Conservation (phyloP, 1,284 basidiomycete genomes). For the Dichomitus squalens region DNA sequence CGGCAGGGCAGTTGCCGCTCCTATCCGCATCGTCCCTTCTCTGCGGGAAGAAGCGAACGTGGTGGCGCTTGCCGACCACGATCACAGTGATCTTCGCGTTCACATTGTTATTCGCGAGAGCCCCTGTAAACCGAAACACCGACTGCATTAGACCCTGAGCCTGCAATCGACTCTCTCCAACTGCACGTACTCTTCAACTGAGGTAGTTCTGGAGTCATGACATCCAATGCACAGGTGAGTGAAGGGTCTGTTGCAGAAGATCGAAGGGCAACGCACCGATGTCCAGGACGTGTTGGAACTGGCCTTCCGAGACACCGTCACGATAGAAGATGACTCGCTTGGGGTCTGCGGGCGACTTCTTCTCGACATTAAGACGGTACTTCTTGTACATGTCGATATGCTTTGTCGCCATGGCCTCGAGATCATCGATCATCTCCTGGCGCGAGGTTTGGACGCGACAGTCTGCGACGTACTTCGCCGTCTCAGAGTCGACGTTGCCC, state of each 20-base stretch:
- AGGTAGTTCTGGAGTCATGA: conserved; percentile 49
- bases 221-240: background rate
- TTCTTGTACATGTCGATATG: conserved; percentile 55
- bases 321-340: conserved; percentile 76
- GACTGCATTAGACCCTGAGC: background rate
- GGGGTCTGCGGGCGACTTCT: conserved; percentile 52
- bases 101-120: background rate
- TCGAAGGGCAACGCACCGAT: conserved; percentile 41
- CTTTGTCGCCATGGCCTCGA: conserved; percentile 59
- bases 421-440: conserved; percentile 73
- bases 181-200: conserved; percentile 52
- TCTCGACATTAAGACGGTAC: conserved; percentile 56
- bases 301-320: conserved; percentile 82
- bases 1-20: conserved; percentile 75
- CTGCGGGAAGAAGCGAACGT: conserved; percentile 75
- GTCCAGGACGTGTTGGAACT: conserved; percentile 71
- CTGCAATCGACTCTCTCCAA: background rate
- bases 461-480: conserved; percentile 55
- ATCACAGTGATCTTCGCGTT: conserved; percentile 71
- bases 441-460: conserved; percentile 68
- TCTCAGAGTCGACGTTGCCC: conserved; percentile 70
- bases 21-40: conserved; percentile 53
- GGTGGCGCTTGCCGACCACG: conserved; percentile 78
- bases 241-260: conserved; percentile 4
- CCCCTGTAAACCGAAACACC: conserved; percentile 42